Conservation (phyloP, 2,329 filamentous ascomycete genomes). For the Zasmidium angulare region DNA sequence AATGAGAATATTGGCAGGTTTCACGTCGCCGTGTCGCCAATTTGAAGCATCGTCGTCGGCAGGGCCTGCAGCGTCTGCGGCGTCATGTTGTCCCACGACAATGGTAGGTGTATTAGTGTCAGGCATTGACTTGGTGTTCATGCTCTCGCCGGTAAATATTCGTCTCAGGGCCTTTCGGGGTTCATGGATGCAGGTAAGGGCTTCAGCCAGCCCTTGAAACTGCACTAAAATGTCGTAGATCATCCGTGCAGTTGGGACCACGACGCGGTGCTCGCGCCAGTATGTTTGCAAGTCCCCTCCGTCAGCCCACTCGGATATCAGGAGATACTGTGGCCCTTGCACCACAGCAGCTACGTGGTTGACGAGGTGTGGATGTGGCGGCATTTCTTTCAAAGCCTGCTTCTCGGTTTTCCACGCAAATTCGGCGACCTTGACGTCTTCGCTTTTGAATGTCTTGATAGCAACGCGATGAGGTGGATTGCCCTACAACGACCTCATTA, state of each 20-base stretch:
- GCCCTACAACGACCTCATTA: not conserved
- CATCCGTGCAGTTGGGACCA: not conserved
- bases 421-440: not conserved
- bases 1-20: constrained; percentile 1
- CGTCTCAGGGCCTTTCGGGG: not conserved
- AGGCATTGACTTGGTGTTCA: not conserved
- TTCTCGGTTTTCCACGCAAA: not conserved
- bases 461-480: not conserved
- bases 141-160: not conserved
- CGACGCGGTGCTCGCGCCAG: not conserved
- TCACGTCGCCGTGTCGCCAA: not conserved
- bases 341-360: not conserved
- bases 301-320: not conserved
- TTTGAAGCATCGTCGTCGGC: not conserved
- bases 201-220: not conserved
- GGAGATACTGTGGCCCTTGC: not conserved
- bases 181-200: not conserved
- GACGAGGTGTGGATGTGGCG: not conserved
- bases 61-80: not conserved
- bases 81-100: too few species aligned
- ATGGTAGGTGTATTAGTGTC: too few species aligned
- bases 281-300: not conserved
- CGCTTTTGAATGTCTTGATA: not conserved
- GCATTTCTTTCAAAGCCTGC: not conserved
- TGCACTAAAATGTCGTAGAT: not conserved